A percentile compares a stretch with the other conserved stretches of the same genome.
These are phyloP conservation scores for Fraxinus americana DNA, from an alignment of 257 asterid species.

Conservation along the genomic window DNA sequence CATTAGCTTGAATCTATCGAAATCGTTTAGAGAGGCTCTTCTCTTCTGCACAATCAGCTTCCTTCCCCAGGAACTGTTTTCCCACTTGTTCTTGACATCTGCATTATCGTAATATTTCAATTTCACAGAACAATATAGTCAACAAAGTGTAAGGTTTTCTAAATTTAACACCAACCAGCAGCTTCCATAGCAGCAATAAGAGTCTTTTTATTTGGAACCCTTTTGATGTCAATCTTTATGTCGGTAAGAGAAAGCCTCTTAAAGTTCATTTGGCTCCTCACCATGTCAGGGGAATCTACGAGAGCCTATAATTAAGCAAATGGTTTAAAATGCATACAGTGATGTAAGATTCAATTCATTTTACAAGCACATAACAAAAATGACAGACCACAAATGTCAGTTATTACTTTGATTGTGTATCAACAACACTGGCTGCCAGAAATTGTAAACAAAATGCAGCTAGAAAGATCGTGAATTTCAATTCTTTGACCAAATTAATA, in stretches of 20 bases:
- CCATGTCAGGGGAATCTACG: slow-evolving; percentile 93
- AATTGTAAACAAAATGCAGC: not conserved
- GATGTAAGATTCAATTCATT: not conserved
- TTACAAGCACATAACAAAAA: not conserved
- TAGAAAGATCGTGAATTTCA: not conserved
- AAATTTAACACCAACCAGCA: slow-evolving; percentile 57
- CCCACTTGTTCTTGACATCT: slow-evolving; percentile 96
- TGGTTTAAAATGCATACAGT: not conserved
- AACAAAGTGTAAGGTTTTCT: not conserved
- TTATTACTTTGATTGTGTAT: too few species aligned
- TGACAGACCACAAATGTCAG: not conserved
- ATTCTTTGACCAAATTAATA: not conserved
- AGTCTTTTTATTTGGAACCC: slow-evolving; percentile 82
- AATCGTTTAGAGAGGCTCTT: slow-evolving; percentile 76
- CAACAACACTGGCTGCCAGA: not conserved
- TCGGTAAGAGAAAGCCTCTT: slow-evolving; percentile 91
- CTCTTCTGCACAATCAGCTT: slow-evolving; percentile 91
- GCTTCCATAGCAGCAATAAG: slow-evolving; percentile 94
- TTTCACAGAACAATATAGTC: not conserved
- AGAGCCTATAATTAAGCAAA: slow-evolving; percentile 57
- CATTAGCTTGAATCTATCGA: slow-evolving; percentile 89
- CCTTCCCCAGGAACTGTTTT: slow-evolving; percentile 94
- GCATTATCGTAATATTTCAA: slow-evolving; percentile 1
- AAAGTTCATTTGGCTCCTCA: slow-evolving; percentile 87
- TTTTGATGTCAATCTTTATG: slow-evolving; percentile 80